Base-by-base conservation (phyloP, 768 basidiomycete genomes). In the Lanmaoa pseudosensibilis region DNA sequence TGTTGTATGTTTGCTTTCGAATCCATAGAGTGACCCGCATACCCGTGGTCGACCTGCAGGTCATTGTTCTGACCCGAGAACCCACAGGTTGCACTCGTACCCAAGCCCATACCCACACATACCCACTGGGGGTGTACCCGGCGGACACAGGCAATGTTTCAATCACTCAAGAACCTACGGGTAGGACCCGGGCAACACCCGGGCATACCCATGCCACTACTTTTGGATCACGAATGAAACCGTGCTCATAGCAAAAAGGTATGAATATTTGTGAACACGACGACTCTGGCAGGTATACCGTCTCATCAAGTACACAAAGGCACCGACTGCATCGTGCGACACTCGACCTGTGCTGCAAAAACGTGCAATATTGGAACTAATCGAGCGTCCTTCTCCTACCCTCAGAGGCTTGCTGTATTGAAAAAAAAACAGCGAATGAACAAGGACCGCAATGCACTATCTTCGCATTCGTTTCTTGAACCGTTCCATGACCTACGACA, bases 401-500 rank as follows among this genome's bases (percentile, higher is more conserved):
- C 18, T 4, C 3, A 33, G 25, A 10, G 18, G 23, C 41, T 12
- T 37, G 12, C 11, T n/a, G n/a, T 21, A 10, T 11, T 8, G n/a
- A 27, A 27, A 27, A n/a, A 16, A 13, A 62, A 59, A 64, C 53
- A 54, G 37, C 6, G 21, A 71, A 79, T 75, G 19, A 49, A 16
- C 32, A 18, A 5, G 13, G 10, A 15, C 19, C 39, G 10, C 3
- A 19, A 16, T 18, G 33, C 4, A 56, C 75, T 74, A 91, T 69
- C 87, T 89, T 39, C 88, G 83, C 90, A 94, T 92, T 55, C 94
- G 79, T 75, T 98, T 97, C 81, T 96, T 98, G 80, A 98, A 98
- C 33, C 96, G 85, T 73, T 96, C 94, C 91, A 94, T 91, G 52
- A 92, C 91, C 90, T 92, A 60, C 12, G n/a, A 33, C n/a, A 10